Conservation (phyloP, 1,139 yeast genomes). For the Scheffersomyces parashehatae region DNA sequence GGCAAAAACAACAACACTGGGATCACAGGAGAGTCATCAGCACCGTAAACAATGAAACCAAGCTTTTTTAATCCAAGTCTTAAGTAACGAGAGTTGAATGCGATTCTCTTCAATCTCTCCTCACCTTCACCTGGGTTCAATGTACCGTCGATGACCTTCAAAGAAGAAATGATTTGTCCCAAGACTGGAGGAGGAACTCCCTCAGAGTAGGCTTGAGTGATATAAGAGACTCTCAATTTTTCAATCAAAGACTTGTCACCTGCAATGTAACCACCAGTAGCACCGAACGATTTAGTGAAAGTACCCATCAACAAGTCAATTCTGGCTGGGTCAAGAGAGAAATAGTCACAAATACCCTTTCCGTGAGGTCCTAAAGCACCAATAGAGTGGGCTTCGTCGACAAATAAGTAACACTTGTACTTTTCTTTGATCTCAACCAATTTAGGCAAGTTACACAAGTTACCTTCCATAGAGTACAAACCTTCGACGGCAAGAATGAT, state of each 20-base stretch:
- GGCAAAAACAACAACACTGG: slow-evolving; percentile 88
- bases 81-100: slow-evolving; percentile 91
- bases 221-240: slow-evolving; percentile 68
- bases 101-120: slow-evolving; percentile 88
- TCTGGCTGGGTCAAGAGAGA: slow-evolving; percentile 70
- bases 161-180: slow-evolving; percentile 81
- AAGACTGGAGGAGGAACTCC: slow-evolving; percentile 88
- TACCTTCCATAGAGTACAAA: slow-evolving; percentile 97
- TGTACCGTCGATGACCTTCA: slow-evolving; percentile 77
- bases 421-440: slow-evolving; percentile 74
- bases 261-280: slow-evolving; percentile 96
- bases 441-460: slow-evolving; percentile 81
- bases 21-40: slow-evolving; percentile 94
- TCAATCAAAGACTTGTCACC: slow-evolving; percentile 70
- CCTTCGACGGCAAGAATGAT: slow-evolving; percentile 95
- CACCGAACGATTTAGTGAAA: slow-evolving; percentile 95
- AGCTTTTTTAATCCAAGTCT: slow-evolving; percentile 86
- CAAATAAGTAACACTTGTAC: slow-evolving; percentile 85
- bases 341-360: slow-evolving; percentile 93
- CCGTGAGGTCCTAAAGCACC: slow-evolving; percentile 97
- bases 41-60: slow-evolving; percentile 93
- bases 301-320: slow-evolving; percentile 97
- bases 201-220: slow-evolving; percentile 80
- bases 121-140: slow-evolving; percentile 90
- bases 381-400: slow-evolving; percentile 97